phyloP scores from a whole-genome alignment of 495 filamentous ascomycete species.

The Apiosordaria backusii region DNA sequence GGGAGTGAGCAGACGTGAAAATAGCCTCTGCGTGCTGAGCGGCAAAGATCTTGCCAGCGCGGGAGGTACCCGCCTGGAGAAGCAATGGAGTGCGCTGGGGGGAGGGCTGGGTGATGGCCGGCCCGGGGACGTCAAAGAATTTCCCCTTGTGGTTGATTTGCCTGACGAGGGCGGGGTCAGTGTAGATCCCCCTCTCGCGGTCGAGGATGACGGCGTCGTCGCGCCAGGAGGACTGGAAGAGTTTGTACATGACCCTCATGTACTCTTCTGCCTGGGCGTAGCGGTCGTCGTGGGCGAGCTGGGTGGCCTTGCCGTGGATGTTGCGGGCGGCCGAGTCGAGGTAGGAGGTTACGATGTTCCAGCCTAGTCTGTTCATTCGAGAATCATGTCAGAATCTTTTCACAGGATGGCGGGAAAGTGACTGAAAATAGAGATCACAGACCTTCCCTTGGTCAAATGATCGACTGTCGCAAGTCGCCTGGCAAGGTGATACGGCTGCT shows the following conservation, averaged over 20 bases:
- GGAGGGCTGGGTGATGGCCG: slow-evolving; percentile 60
- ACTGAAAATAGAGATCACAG: neutral
- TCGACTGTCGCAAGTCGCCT: slow-evolving; percentile 62
- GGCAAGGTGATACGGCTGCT: slow-evolving; percentile 67
- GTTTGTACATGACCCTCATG: slow-evolving; percentile 64
- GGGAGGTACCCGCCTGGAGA: slow-evolving; percentile 62
- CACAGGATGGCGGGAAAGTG: neutral
- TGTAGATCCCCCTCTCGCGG: slow-evolving; percentile 53
- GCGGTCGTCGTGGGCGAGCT: slow-evolving; percentile 59
- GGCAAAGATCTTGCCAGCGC: slow-evolving; percentile 60
- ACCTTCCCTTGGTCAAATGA: slow-evolving; percentile 62
- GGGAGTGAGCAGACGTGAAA: slow-evolving; percentile 50
- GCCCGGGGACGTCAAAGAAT: slow-evolving; percentile 62
- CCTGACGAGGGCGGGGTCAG: slow-evolving; percentile 55
- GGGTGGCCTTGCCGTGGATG: slow-evolving; percentile 48
- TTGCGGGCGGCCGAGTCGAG: slow-evolving; percentile 65
- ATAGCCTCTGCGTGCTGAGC: slow-evolving; percentile 61
- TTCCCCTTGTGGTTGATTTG: slow-evolving; percentile 65
- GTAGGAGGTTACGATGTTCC: slow-evolving; percentile 59
- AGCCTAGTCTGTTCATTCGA: slow-evolving; percentile 40
- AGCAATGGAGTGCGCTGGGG: slow-evolving; percentile 65
- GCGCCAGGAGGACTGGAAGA: slow-evolving; percentile 66
- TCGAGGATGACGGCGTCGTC: slow-evolving; percentile 62
- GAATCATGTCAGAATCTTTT: neutral
- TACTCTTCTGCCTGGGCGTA: slow-evolving; percentile 68